Conservation (phyloP, 257 asterid genomes). For the Solanum chmielewskii region DNA sequence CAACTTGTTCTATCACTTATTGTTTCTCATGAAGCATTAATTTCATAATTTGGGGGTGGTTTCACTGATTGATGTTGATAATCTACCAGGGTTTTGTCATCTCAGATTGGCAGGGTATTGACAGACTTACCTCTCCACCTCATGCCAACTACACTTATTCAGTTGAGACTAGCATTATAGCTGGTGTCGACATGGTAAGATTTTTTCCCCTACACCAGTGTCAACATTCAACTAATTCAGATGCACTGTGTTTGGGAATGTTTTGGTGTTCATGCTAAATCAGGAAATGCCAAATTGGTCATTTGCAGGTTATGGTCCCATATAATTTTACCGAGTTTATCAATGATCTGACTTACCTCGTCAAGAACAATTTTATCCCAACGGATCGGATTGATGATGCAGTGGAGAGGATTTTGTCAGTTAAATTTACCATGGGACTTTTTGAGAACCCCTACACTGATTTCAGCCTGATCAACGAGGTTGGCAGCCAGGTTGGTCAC, state of each 20-base stretch:
- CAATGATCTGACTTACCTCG: constrained; percentile 54
- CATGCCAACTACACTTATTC: constrained; percentile 75
- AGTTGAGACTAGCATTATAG: constrained; percentile 55
- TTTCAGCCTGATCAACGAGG: constrained; percentile 58
- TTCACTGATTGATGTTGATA: neutral
- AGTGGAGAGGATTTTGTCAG: constrained; percentile 57
- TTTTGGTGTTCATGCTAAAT: neutral
- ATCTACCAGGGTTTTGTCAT: constrained; percentile 73
- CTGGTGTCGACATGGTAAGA: constrained; percentile 81
- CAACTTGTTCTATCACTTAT: neutral
- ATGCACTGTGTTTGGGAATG: neutral
- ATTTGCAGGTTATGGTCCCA: constrained; percentile 69
- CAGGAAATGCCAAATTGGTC: neutral
- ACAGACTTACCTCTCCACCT: constrained; percentile 66
- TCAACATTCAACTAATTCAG: neutral
- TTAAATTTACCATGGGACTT: constrained; percentile 83
- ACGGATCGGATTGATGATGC: constrained; percentile 83
- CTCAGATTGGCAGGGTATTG: constrained; percentile 87
- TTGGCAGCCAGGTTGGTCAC: constrained; percentile 62
- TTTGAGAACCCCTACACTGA: constrained; percentile 81
- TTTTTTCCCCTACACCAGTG: neutral
- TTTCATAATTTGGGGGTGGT: neutral
- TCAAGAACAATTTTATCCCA: constrained; percentile 45
- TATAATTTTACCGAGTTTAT: constrained; percentile 69
- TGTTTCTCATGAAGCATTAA: neutral